Conservation (phyloP, 1,284 basidiomycete genomes). For the Heterobasidion parviporum region DNA sequence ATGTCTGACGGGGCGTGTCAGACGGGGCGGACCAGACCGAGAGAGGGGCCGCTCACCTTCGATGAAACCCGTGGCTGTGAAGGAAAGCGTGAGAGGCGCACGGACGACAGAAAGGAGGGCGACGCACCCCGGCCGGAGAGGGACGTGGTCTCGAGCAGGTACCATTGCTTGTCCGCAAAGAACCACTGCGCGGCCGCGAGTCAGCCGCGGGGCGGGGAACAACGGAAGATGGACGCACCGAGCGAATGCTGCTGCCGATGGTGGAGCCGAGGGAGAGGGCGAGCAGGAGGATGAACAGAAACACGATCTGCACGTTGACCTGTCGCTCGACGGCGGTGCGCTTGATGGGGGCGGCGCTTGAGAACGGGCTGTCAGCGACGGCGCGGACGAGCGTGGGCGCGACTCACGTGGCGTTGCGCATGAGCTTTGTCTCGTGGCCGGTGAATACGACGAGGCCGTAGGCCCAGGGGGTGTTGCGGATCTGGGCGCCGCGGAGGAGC, state of each 20-base stretch:
- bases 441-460: slow-evolving; percentile 94
- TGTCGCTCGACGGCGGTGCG: slow-evolving; percentile 93
- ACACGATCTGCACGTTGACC: slow-evolving; percentile 96
- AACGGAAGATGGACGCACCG: slow-evolving; percentile 24
- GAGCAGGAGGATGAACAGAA: slow-evolving; percentile 85
- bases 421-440: slow-evolving; percentile 97
- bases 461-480: slow-evolving; percentile 95
- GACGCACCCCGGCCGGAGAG: slow-evolving; percentile 54
- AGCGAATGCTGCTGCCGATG: slow-evolving; percentile 83
- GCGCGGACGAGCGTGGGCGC: background rate
- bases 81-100: background rate
- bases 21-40: slow-evolving; percentile 4
- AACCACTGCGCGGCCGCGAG: slow-evolving; percentile 50
- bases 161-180: slow-evolving; percentile 79
- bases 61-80: slow-evolving; percentile 66
- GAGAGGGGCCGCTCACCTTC: slow-evolving; percentile 46
- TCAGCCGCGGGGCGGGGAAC: background rate
- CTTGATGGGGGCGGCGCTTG: slow-evolving; percentile 90
- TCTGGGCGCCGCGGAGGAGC: slow-evolving; percentile 88
- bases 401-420: slow-evolving; percentile 90
- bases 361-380: background rate
- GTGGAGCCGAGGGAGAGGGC: slow-evolving; percentile 88
- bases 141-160: slow-evolving; percentile 54
- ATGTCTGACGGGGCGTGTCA: slow-evolving; percentile 53
- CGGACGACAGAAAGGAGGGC: background rate